Evolutionary conservation across 2,329 filamentous ascomycete genomes (phyloP), one percentile per base, ranked within the genome.

Genomic region (Fusarium armeniacum): DNA sequence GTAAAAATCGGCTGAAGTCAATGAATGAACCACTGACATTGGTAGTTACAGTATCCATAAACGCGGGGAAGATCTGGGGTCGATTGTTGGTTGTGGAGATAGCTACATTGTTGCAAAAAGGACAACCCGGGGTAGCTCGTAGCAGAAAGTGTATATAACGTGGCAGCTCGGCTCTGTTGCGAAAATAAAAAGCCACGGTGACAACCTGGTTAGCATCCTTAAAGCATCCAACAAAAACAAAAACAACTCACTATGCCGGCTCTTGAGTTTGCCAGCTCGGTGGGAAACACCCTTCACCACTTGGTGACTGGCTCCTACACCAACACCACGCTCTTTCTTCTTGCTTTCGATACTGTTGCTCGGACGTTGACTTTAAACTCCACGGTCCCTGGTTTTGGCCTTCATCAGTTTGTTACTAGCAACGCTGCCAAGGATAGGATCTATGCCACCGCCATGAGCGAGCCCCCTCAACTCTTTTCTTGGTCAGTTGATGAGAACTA

Each of bases 401-500:
- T 58, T 7, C 55, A 58, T 11, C 49, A 58, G 4, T 58, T 55
- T 36, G 55, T 58, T 13, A 54, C 47, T 3, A 58, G 36, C 11
- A 58, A 54, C 32, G 38, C 47, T 3, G 55, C 49, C 3, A 54
- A 58, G 1, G 26, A 58, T 6, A 38, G 55, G 3, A 6, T 58
- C 5, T 55, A 54, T 11, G 47, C 55, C 4, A 58, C 55, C 11
- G 38, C 49, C 3, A 58, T 58, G 55, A 35, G 22, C 11, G 55
- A 58, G 8, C 55, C 55, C 11, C 55, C 55, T 24, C 55, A 58
- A 38, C 38, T 58, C 10, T 54, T 58, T 22, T 33, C 55, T 6
- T 58, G 55, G 55, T 41, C 49, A 3, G 55, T 58, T 16, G 55
- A 54, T 30, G 24, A 55, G 55, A 41, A 55, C 10, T 58, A 58